phyloP scores from a whole-genome alignment of 768 basidiomycete genomes.

The Chalciporus pseudorubinellus region DNA sequence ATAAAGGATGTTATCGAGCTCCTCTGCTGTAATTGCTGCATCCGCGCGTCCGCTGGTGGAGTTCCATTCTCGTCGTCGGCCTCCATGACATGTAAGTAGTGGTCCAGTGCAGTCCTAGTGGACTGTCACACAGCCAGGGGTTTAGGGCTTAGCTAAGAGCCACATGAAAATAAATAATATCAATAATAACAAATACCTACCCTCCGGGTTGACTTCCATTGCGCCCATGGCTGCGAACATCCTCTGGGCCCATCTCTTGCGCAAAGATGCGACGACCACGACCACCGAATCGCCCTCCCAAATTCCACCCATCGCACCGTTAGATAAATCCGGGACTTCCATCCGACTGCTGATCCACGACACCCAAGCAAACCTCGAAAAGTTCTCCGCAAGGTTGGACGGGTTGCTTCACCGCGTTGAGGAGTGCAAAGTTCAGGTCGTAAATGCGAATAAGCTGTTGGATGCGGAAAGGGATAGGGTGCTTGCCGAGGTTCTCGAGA shows the following conservation, averaged over 20 bases:
- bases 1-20: slow-evolving; percentile 71
- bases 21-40: slow-evolving; percentile 41
- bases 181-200: too few relatives aligned
- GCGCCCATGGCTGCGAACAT: slow-evolving; percentile 19
- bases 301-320: slow-evolving; percentile 42
- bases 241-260: slow-evolving; percentile 56
- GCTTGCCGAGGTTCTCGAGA: slow-evolving; percentile 43
- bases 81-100: slow-evolving; percentile 29
- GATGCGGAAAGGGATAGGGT: slow-evolving; percentile 58
- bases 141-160: too few relatives aligned
- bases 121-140: not conserved
- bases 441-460: slow-evolving; percentile 53
- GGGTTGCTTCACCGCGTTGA: slow-evolving; percentile 50
- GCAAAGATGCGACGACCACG: slow-evolving; percentile 36
- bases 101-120: too few relatives aligned
- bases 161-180: not conserved
- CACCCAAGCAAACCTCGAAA: slow-evolving; percentile 68
- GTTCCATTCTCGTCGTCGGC: slow-evolving; percentile 24
- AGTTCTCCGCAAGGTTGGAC: slow-evolving; percentile 57
- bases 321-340: slow-evolving; percentile 67
- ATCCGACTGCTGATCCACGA: slow-evolving; percentile 73
- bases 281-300: slow-evolving; percentile 21
- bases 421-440: slow-evolving; percentile 51
- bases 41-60: slow-evolving; percentile 9
- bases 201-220: too few relatives aligned